Conservation (phyloP, 2,329 filamentous ascomycete species). For the Pezicula carpinea region DNA sequence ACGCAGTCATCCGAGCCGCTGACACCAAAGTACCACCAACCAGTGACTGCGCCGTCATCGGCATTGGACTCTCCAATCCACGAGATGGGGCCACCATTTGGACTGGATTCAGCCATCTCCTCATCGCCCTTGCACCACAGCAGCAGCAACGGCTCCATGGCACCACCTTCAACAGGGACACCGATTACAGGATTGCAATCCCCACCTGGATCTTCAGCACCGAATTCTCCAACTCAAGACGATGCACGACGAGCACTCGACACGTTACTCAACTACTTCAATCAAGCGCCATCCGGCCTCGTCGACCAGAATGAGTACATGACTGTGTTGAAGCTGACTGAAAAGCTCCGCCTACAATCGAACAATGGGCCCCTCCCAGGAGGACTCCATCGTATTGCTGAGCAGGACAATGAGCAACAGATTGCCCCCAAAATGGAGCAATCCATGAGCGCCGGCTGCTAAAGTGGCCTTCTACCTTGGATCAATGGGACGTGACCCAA, state of each 20-base stretch:
- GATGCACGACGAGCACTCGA: conserved; percentile 80
- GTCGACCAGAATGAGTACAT: conserved; percentile 75
- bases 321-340: conserved; percentile 75
- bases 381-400: conserved; percentile 31
- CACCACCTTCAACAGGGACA: conserved; percentile 33
- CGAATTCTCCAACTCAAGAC: conserved; percentile 71
- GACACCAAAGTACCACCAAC: conserved; percentile 44
- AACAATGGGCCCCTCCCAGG: conserved; percentile 31
- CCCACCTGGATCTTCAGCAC: conserved; percentile 47
- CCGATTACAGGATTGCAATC: conserved; percentile 31
- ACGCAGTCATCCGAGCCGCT: conserved; percentile 45
- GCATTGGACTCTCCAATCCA: conserved; percentile 47
- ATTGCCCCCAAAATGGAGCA: conserved; percentile 27
- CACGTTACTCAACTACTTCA: conserved; percentile 77
- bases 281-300: conserved; percentile 58
- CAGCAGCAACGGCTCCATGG: conserved; percentile 46
- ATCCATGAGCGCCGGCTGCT: conserved; percentile 23
- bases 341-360: conserved; percentile 71
- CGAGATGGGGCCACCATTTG: conserved; percentile 34
- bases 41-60: conserved; percentile 34
- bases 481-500: no score
- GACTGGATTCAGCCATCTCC: conserved; percentile 32
- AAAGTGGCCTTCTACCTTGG: conserved; percentile 4
- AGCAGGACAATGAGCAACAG: conserved; percentile 25
- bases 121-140: conserved; percentile 44